Conservation (phyloP, 2,329 filamentous ascomycete species). For the Blastomyces emzantsi region DNA sequence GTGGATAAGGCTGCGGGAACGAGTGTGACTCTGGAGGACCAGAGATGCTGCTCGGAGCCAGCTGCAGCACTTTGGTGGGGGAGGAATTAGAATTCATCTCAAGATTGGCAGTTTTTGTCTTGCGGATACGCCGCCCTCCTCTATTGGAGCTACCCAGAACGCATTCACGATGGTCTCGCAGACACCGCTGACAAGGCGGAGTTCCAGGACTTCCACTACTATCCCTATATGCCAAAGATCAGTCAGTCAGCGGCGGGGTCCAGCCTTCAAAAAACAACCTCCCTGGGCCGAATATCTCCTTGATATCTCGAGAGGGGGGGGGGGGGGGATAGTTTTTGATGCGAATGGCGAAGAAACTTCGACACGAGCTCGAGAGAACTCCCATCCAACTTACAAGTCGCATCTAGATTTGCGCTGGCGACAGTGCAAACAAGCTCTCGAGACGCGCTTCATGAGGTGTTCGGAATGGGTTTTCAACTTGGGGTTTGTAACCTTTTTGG, state of each 20-base stretch:
- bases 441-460: conserved; percentile 37
- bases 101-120: conserved; percentile 38
- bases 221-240: conserved; percentile 24
- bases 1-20: conserved; percentile 25
- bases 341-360: conserved; percentile 9
- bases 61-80: conserved; percentile 22
- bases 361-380: background rate
- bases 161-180: conserved; percentile 50
- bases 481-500: conserved; percentile 15
- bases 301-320: background rate
- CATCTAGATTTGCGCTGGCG: conserved; percentile 44
- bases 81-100: conserved; percentile 22
- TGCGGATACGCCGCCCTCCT: conserved; percentile 50
- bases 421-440: conserved; percentile 42
- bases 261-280: background rate
- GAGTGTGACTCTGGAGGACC: conserved; percentile 22
- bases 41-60: conserved; percentile 21
- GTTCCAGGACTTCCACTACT: conserved; percentile 41
- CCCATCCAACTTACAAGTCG: conserved; percentile 38
- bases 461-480: conserved; percentile 24
- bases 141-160: conserved; percentile 52
- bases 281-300: background rate
- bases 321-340: background rate
- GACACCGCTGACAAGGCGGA: conserved; percentile 50
- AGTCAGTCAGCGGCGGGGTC: conserved; percentile 9